These are phyloP conservation scores for Sinapis alba DNA, from an alignment of 441 rosid genomes.

Conservation along the genomic window DNA sequence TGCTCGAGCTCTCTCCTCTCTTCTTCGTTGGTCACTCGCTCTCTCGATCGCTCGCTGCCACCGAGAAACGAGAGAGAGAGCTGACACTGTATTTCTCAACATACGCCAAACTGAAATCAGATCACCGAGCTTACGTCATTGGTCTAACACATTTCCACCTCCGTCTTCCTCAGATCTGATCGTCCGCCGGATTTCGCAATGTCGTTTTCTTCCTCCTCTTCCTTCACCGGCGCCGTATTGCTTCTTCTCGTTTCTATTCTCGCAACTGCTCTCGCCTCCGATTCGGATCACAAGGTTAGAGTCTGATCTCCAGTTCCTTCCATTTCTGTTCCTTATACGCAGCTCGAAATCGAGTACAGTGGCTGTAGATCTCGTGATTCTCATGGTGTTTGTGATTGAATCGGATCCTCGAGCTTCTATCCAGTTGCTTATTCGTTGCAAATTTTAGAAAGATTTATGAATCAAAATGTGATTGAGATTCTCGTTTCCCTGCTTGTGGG, in stretches of 20 bases:
- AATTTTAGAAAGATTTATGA: background rate
- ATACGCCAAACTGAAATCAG: background rate
- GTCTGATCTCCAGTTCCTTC: conserved; percentile 10
- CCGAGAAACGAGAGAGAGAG: conserved; percentile 34
- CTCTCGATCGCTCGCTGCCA: conserved; percentile 32
- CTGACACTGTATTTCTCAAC: conserved; percentile 8
- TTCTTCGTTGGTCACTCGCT: conserved; percentile 10
- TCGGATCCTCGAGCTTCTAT: conserved; percentile 20
- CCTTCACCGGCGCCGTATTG: conserved; percentile 35
- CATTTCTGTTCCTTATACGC: conserved; percentile 13
- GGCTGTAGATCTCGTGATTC: conserved; percentile 30
- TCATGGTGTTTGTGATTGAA: conserved; percentile 18
- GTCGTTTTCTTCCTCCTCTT: conserved; percentile 43
- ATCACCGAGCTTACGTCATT: conserved; percentile 14
- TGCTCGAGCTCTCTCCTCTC: too few relatives aligned
- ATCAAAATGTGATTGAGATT: conserved; percentile 1
- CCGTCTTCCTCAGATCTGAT: conserved; percentile 39
- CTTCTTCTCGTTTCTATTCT: conserved; percentile 45
- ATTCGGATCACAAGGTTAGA: conserved; percentile 92
- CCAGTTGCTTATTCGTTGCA: conserved; percentile 8
- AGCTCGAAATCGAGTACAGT: conserved; percentile 11
- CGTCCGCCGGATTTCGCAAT: conserved; percentile 50
- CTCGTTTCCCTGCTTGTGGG: background rate
- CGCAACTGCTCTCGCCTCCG: conserved; percentile 64
- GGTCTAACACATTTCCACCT: conserved; percentile 16